Percentiles rank a stretch among this genome's conserved stretches.
Evolutionary conservation across 2,329 filamentous ascomycete genomes (phyloP).

Genomic region (Trichoderma atrobrunneum): DNA sequence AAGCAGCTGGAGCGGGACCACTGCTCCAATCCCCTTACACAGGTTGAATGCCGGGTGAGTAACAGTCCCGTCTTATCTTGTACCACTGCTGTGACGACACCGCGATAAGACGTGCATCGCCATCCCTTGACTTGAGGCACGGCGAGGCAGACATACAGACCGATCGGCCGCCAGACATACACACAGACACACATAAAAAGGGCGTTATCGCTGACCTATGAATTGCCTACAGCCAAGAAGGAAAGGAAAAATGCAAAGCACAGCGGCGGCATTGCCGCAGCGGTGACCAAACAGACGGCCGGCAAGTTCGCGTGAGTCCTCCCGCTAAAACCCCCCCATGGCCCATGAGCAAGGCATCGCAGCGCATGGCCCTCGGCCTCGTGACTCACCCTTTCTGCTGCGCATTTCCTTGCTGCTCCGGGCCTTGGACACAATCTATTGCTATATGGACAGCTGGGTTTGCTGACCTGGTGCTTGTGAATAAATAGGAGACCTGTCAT

Average conservation of each 20-base stretch:
- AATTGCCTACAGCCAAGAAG: constrained; percentile 37
- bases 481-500: constrained; percentile 22
- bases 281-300: constrained; percentile 52
- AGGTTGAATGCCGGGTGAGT: constrained; percentile 22
- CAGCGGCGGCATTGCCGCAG: constrained; percentile 50
- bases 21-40: constrained; percentile 20
- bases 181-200: background rate
- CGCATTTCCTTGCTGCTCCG: background rate
- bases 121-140: constrained; percentile 4
- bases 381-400: constrained; percentile 27
- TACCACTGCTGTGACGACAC: constrained; percentile 7
- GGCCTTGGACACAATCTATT: background rate
- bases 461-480: constrained; percentile 24
- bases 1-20: constrained; percentile 17
- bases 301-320: constrained; percentile 51
- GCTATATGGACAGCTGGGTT: constrained; percentile 11
- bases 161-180: background rate
- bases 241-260: constrained; percentile 56
- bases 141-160: background rate
- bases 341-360: constrained; percentile 11
- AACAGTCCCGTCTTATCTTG: constrained; percentile 11
- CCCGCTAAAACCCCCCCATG: constrained; percentile 1
- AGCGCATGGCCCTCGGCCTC: constrained; percentile 23
- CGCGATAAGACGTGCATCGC: constrained; percentile 11
- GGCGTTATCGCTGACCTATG: background rate